phyloP scores from a whole-genome alignment of 1,284 basidiomycete genomes.

The Tylopilus sp. region DNA sequence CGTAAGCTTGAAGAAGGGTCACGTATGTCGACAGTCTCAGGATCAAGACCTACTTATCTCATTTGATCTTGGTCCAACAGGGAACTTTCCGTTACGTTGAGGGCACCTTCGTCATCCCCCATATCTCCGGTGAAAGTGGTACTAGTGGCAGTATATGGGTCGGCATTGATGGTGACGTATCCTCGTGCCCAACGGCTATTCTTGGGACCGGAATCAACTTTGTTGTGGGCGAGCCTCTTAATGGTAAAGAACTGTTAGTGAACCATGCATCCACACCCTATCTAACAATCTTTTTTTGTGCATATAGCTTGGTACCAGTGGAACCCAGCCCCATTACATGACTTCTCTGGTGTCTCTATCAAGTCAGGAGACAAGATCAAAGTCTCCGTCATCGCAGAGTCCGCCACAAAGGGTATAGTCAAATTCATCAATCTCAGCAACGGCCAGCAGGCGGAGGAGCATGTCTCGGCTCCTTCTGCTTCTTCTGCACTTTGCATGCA shows the following conservation, averaged over 20 bases:
- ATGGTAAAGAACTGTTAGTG: not conserved
- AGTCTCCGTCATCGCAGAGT: not conserved
- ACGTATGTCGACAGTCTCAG: too few species aligned
- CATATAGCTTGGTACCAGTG: slow-evolving; percentile 2
- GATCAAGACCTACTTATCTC: too few species aligned
- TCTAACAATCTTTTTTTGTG: not conserved
- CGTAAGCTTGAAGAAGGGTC: too few species aligned
- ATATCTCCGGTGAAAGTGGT: too few species aligned
- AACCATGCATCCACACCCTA: not conserved
- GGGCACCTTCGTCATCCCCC: slow-evolving; percentile 8
- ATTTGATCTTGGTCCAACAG: not conserved
- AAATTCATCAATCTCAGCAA: slow-evolving; percentile 15
- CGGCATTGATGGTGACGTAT: slow-evolving; percentile 12
- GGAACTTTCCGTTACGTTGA: not conserved
- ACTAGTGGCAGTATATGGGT: slow-evolving; percentile 6
- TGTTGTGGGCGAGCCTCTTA: too few species aligned
- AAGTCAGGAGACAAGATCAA: slow-evolving; percentile 13
- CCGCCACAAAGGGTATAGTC: not conserved
- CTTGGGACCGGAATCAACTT: slow-evolving; percentile 9
- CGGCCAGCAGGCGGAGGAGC: not conserved
- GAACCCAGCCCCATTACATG: slow-evolving; percentile 4
- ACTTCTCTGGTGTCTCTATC: too few species aligned
- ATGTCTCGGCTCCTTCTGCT: slow-evolving; percentile 5
- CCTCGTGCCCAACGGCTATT: not conserved
- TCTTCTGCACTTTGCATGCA: slow-evolving; percentile 7